phyloP scores from a whole-genome alignment of 2,329 filamentous ascomycete species.

The Hymenoscyphus occultus region DNA sequence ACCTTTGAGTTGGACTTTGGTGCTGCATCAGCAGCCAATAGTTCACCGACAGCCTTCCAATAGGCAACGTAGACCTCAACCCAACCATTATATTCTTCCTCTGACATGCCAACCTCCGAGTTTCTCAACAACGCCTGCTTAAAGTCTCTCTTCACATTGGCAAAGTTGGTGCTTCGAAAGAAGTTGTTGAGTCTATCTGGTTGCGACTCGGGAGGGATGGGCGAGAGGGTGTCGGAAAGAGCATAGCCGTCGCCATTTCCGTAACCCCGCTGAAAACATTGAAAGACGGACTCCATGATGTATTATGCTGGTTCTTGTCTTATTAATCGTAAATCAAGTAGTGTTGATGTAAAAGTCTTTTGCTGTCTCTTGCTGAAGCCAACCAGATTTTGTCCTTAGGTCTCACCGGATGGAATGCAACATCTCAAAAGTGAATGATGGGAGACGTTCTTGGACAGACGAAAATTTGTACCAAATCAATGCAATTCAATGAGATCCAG shows the following conservation, averaged over 20 bases:
- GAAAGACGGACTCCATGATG: conserved; percentile 70
- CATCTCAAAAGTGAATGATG: conserved; percentile 7
- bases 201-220: conserved; percentile 60
- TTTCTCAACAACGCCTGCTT: conserved; percentile 67
- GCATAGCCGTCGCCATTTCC: conserved; percentile 63
- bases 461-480: neutral
- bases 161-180: conserved; percentile 67
- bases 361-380: neutral
- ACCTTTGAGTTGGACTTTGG: conserved; percentile 33
- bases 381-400: neutral
- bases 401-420: conserved; percentile 3
- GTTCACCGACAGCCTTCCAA: conserved; percentile 76
- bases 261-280: conserved; percentile 70
- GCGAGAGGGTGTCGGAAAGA: conserved; percentile 72
- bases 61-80: conserved; percentile 78
- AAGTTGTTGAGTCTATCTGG: conserved; percentile 67
- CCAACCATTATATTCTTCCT: conserved; percentile 75
- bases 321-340: neutral
- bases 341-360: neutral
- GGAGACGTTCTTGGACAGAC: neutral
- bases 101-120: conserved; percentile 32
- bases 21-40: conserved; percentile 63
- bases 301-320: neutral
- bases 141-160: conserved; percentile 60
- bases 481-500: neutral